Base-by-base conservation (phyloP, 306 rosid genomes). In the Medicago lupulina region DNA sequence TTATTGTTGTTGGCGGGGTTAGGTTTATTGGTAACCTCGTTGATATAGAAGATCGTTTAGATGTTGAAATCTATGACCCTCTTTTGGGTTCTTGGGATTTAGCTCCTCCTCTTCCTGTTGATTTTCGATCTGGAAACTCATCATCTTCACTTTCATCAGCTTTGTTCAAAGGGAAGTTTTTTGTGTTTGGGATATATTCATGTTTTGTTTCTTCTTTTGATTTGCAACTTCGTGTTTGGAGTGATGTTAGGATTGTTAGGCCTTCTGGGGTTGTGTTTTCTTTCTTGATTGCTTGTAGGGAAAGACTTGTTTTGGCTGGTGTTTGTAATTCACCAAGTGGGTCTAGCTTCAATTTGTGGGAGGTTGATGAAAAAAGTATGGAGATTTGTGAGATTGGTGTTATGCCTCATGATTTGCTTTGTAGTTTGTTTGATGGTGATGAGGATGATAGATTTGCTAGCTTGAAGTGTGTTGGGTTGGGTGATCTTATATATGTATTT, bases 371-470 rank as follows among this genome's bases (percentile, higher is more conserved):
- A 72, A 71, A 31, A 11, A 91, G 80, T n/a, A 91, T 91, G 97
- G 97, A 79, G 78, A 67, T 87, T 47, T 69, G 73, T 62, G 89
- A 88, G 84, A 89, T 91, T 41, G 86, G 82, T 1, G 72, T 82
- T 51, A 93, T 91, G 98, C 98, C 97, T 0, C 86, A 70, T 69
- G 88, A 87, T 19, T 60, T 93, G 81, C 87, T 93, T 8, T 73
- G 59, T 71, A 80, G 88, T 69, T 54, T 93, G 76, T 88, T 91
- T 70, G 98, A 91, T 50, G 81, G 89, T 8, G 97, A 93, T 3
- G 97, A 89, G 23, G 96, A 91, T 36, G 96, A 93, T 41, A 85
- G 79, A 8, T 91, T 93, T 59, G 97, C 96, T 5, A 85, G 96
- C 87, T 81, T 93, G 84, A 93, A 93, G 58, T 93, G 98, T 17